These are phyloP conservation scores for Tricholoma saponaceum DNA, from an alignment of 768 basidiomycete genomes.

Conservation along the genomic window DNA sequence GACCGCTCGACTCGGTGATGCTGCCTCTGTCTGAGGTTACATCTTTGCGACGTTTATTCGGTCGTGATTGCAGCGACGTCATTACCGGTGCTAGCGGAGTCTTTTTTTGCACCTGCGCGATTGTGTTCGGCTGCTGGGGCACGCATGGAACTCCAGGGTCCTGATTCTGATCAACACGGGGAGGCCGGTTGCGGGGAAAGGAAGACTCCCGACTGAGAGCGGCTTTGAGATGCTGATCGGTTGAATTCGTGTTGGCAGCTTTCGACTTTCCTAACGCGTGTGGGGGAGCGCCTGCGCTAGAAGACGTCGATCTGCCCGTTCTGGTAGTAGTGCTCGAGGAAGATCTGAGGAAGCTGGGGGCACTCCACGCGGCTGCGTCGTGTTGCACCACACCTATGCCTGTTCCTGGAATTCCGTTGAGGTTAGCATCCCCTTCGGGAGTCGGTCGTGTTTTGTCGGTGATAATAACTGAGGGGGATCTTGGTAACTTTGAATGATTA, in stretches of 20 bases:
- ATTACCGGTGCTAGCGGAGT: neutral
- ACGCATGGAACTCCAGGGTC: neutral
- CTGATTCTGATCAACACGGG: conserved; percentile 6
- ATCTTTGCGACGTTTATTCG: conserved; percentile 6
- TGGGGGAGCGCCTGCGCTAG: neutral
- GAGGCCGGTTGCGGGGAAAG: neutral
- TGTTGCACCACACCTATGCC: conserved; percentile 6
- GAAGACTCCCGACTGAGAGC: neutral
- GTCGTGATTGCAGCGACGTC: neutral
- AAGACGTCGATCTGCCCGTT: neutral
- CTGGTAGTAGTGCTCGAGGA: neutral
- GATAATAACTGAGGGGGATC: neutral
- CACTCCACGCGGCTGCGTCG: conserved; percentile 15
- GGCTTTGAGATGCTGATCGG: neutral
- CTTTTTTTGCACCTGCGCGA: neutral
- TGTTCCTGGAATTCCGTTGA: neutral
- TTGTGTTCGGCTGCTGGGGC: neutral
- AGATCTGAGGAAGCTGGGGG: conserved; percentile 15
- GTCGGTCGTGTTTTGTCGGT: neutral
- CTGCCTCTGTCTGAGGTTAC: conserved; percentile 1
- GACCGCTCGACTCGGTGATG: neutral
- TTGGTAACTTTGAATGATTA: neutral
- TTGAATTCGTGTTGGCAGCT: neutral
- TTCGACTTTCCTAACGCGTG: neutral
- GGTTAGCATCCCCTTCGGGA: neutral